Evolutionary conservation across 371 early-diverging fungal species (phyloP).

Genomic region (Saksenaea vasiformis): DNA sequence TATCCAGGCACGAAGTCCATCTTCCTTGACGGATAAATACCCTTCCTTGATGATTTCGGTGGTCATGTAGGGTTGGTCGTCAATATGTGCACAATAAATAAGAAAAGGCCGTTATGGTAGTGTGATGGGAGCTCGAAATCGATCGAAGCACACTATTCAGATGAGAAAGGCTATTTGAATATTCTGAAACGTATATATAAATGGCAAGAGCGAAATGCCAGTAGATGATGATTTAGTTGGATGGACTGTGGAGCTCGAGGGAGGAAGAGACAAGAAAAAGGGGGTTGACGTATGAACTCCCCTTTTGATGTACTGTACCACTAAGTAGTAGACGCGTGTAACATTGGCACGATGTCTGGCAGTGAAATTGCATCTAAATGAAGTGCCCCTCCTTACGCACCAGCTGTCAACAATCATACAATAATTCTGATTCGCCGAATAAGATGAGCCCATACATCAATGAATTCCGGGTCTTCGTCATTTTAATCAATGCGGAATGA

Average conservation of each 20-base stretch:
- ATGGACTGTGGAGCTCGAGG: slow-evolving; percentile 1
- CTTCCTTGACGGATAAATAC: slow-evolving; percentile 73
- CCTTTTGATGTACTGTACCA: slow-evolving; percentile 2
- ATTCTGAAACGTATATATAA: not conserved
- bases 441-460: no score
- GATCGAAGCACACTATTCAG: not conserved
- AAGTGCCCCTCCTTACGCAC: no score
- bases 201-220: not conserved
- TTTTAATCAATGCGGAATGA: no score
- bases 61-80: slow-evolving; percentile 16
- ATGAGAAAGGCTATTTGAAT: not conserved
- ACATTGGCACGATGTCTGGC: slow-evolving; percentile 3
- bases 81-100: not conserved
- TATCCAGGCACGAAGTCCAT: slow-evolving; percentile 73
- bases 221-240: slow-evolving; percentile 4
- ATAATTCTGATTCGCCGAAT: no score
- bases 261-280: slow-evolving; percentile 1
- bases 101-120: not conserved
- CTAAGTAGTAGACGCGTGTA: not conserved
- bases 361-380: not conserved
- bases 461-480: no score
- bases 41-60: slow-evolving; percentile 64
- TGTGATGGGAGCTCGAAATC: not conserved
- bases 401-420: no score
- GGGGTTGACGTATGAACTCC: slow-evolving; percentile 5